A percentile compares a stretch with the other conserved stretches of the same genome.
These are phyloP conservation scores for Starmera caribaea DNA, from an alignment of 805 yeast species.

Conservation along the genomic window DNA sequence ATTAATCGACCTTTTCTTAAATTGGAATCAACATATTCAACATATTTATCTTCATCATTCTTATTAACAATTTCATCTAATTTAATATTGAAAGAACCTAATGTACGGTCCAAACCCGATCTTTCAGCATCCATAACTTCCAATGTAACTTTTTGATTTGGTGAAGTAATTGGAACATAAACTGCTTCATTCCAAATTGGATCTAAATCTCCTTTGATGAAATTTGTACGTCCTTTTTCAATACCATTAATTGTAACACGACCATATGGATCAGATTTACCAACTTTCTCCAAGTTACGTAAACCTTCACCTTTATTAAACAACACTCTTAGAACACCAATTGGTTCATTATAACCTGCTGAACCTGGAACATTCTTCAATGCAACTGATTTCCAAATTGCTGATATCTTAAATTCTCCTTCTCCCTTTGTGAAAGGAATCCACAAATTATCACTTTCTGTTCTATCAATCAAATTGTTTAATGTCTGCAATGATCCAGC, in stretches of 20 bases:
- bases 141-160: slow-evolving; percentile 70
- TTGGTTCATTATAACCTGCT: slow-evolving; percentile 85
- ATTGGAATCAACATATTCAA: slow-evolving; percentile 47
- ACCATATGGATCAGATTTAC: slow-evolving; percentile 87
- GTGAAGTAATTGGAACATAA: slow-evolving; percentile 74
- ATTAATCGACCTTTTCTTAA: slow-evolving; percentile 54
- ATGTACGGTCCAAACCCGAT: slow-evolving; percentile 69
- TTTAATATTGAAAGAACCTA: slow-evolving; percentile 73
- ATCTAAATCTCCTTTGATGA: slow-evolving; percentile 52
- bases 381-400: slow-evolving; percentile 83
- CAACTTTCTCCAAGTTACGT: slow-evolving; percentile 79
- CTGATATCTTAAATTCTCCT: slow-evolving; percentile 63
- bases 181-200: slow-evolving; percentile 83
- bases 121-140: slow-evolving; percentile 91
- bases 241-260: slow-evolving; percentile 71
- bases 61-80: slow-evolving; percentile 58
- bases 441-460: slow-evolving; percentile 73
- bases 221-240: slow-evolving; percentile 67
- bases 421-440: slow-evolving; percentile 56
- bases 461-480: slow-evolving; percentile 52
- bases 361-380: slow-evolving; percentile 58
- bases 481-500: slow-evolving; percentile 52
- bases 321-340: slow-evolving; percentile 78
- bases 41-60: slow-evolving; percentile 48
- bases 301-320: slow-evolving; percentile 64